Evolutionary conservation across 805 yeast genomes (phyloP), one percentile per base, ranked within the genome.

Genomic region (Metschnikowia similis): DNA sequence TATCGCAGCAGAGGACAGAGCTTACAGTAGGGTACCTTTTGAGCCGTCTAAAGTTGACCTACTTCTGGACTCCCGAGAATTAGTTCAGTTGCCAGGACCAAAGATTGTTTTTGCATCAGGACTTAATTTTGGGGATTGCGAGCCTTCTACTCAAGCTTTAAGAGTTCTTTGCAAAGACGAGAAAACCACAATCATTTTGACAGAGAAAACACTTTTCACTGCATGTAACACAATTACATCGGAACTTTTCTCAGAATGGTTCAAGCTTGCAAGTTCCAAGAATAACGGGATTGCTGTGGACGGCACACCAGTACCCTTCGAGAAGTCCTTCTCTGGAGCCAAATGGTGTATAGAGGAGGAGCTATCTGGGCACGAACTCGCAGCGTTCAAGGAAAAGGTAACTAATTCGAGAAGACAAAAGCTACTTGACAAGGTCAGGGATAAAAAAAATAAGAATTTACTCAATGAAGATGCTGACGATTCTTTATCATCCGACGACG

Each of bases 61-160:
- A 29, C 70, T 83, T 46, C 67, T 81, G 54, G 72, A 77, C 47
- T 74, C 85, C n/a, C 68, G 72, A 48, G 87, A 87, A 53, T 59
- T 89, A 52, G 54, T 68, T 11, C 75, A 70, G 42, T 66, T 80
- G 42, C 72, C 80, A 16, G 89, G 89, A 2, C 87, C 96, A 0
- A 88, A 87, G 62, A 83, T 92, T 45, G 84, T 91, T 3, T 83
- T 92, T 53, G 85, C 89, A 16, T 81, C 92, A 1, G 91, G 89
- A 10, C 73, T 77, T 21, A 83, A 82, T 44, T 63, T 86, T 35
- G 81, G 80, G 41, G 76, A 73, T 39, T 96, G 96, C 2, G 79
- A 84, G 5, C 69, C 79, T 21, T 72, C 88, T 0, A 72, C 80
- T 35, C 76, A 77, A 42, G 80, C 72, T 30, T 72, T 80, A 47